Conservation (phyloP, 2,329 filamentous ascomycete genomes). For the Monosporascus sp. region DNA sequence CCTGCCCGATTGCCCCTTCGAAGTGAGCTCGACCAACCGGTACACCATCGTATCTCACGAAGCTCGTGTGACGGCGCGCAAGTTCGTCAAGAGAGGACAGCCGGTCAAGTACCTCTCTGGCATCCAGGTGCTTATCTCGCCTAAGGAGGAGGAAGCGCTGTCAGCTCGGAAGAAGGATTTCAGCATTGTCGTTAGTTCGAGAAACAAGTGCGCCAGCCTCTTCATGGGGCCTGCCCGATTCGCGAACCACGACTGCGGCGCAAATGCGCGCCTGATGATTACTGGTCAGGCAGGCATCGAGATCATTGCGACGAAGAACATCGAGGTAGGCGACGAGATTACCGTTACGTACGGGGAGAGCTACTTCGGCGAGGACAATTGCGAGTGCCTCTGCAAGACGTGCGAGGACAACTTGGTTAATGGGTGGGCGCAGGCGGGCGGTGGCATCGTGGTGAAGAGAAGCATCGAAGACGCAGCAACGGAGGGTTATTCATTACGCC, state of each 20-base stretch:
- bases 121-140: slow-evolving; percentile 86
- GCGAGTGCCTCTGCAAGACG: slow-evolving; percentile 85
- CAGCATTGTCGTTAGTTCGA: slow-evolving; percentile 89
- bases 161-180: slow-evolving; percentile 85
- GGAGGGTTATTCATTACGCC: slow-evolving; percentile 53
- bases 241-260: slow-evolving; percentile 93
- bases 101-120: slow-evolving; percentile 86
- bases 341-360: slow-evolving; percentile 94
- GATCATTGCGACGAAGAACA: slow-evolving; percentile 77
- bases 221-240: slow-evolving; percentile 95
- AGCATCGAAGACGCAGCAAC: slow-evolving; percentile 48
- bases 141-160: slow-evolving; percentile 81
- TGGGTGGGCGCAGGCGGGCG: slow-evolving; percentile 67
- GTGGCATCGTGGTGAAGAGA: slow-evolving; percentile 38
- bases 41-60: slow-evolving; percentile 91
- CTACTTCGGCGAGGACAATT: slow-evolving; percentile 93
- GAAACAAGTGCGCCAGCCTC: slow-evolving; percentile 83
- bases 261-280: slow-evolving; percentile 84
- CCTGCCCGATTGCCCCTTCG: slow-evolving; percentile 87
- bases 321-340: slow-evolving; percentile 86
- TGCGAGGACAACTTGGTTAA: slow-evolving; percentile 74
- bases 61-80: slow-evolving; percentile 78
- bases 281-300: slow-evolving; percentile 83
- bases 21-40: slow-evolving; percentile 85
- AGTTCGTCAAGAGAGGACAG: slow-evolving; percentile 73